These are phyloP conservation scores for Botrytis medusae DNA, from an alignment of 2,329 filamentous ascomycete genomes.

Conservation along the genomic window DNA sequence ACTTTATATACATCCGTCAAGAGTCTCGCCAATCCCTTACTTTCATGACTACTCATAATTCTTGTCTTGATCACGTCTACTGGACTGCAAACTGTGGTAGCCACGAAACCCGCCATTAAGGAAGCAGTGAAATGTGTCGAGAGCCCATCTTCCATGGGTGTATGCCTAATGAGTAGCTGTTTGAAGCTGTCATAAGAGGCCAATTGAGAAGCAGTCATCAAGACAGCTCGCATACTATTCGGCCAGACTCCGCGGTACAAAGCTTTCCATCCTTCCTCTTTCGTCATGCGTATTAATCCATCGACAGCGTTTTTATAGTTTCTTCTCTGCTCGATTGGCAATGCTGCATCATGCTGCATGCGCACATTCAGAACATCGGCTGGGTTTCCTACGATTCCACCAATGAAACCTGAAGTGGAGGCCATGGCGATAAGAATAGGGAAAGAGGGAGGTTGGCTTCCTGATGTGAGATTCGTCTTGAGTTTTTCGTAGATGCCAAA, in stretches of 20 bases:
- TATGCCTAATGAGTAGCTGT: conserved; percentile 62
- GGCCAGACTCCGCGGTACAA: conserved; percentile 86
- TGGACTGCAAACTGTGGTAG: conserved; percentile 80
- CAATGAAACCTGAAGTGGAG: conserved; percentile 78
- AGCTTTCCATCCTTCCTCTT: conserved; percentile 72
- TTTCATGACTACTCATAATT: conserved; percentile 70
- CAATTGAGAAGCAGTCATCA: conserved; percentile 84
- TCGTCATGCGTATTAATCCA: conserved; percentile 82
- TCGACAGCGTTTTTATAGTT: conserved; percentile 90
- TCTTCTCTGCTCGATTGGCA: conserved; percentile 70
- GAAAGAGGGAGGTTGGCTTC: conserved; percentile 61
- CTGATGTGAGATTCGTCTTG: conserved; percentile 66
- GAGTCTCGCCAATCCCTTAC: conserved; percentile 55
- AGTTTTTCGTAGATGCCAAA: conserved; percentile 97
- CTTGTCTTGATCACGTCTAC: conserved; percentile 89
- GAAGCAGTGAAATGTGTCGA: conserved; percentile 76
- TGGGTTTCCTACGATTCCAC: conserved; percentile 88
- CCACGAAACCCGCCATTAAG: conserved; percentile 76
- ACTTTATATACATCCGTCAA: conserved; percentile 65
- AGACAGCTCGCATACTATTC: conserved; percentile 76
- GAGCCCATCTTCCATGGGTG: conserved; percentile 66
- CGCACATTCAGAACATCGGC: conserved; percentile 96
- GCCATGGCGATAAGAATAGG: conserved; percentile 80
- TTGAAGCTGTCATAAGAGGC: conserved; percentile 87
- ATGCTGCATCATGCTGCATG: conserved; percentile 90